Conservation (phyloP, 441 rosid species). For the Corymbia calophylla region DNA sequence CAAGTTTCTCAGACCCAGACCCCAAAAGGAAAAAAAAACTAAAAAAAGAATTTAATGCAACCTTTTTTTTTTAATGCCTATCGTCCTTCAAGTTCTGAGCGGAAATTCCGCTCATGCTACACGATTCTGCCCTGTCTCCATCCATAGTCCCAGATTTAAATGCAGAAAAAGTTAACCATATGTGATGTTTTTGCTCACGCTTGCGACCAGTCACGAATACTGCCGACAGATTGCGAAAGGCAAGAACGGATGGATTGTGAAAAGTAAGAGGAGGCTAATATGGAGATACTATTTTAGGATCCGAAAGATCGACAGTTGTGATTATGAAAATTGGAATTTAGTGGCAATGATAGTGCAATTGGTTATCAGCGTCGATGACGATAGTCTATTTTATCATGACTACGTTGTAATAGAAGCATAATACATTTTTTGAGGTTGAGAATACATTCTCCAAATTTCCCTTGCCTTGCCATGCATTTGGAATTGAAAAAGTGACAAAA, state of each 20-base stretch:
- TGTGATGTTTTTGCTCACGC: background rate
- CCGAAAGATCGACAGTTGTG: background rate
- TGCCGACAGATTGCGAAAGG: background rate
- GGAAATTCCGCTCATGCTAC: background rate
- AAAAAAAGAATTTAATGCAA: too few relatives aligned
- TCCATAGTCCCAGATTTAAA: background rate
- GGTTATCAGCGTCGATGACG: background rate
- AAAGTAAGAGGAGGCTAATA: background rate
- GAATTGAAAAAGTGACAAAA: background rate
- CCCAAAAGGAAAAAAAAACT: background rate
- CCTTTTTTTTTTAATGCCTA: too few relatives aligned
- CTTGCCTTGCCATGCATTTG: background rate
- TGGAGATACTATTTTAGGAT: background rate
- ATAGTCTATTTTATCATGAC: background rate
- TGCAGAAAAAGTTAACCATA: background rate
- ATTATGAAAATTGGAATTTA: too few relatives aligned
- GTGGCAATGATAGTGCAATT: background rate
- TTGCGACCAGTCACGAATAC: background rate
- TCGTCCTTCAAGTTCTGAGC: background rate
- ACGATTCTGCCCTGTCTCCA: background rate
- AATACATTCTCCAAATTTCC: background rate
- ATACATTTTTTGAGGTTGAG: rapidly evolving
- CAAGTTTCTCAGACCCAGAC: background rate
- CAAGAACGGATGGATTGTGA: background rate
- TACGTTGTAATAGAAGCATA: background rate